Evolutionary conservation across 1,284 basidiomycete genomes (phyloP), one percentile per base, ranked within the genome.

Genomic region (Meripilus lineatus): DNA sequence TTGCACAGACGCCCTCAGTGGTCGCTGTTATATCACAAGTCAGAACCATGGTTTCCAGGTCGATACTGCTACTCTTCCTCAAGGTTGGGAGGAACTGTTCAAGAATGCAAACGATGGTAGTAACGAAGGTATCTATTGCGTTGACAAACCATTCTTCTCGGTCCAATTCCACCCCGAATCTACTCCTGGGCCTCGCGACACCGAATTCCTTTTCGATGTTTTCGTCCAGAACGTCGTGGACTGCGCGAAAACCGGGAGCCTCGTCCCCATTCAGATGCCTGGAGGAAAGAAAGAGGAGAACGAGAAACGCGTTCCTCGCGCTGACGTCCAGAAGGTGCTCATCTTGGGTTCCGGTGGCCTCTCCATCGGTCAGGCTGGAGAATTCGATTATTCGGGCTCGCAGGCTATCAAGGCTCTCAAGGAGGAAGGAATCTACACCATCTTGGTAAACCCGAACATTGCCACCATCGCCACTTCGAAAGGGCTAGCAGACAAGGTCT

Each of bases 151-250:
- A 2, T 96, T 91, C 75, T 99, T 99, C 70, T 96, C 93, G 32
- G 95, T 99, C n/a, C 96, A 99, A 64, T 99, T 99, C 76, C 96
- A 99, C 67, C 96, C 96, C 30, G 96, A 99, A 67, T 95, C 92
- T 32, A 93, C 91, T 4, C 94, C 96, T n/a, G 96, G 96, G 32
- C 96, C 96, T 21, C 81, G 93, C 48, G 96, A 99, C 64, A 99
- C 96, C 46, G 96, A 99, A 66, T 99, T 97, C 72, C 76, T 99
- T 47, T 99, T 99, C 64, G 94, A 99, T 52, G 93, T 96, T 34
- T 99, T 99, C 76, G 82, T 99, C 59, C 79, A 87, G 64, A 90
- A 88, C 59, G 79, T 98, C 58, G 64, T 79, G 32, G 86, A 92
- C 58, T 91, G 84, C 58, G 79, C 81, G 35, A 63, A 69, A 21